These are phyloP conservation scores for Fusarium nodosum DNA, from an alignment of 2,329 filamentous ascomycete species.

Conservation along the genomic window DNA sequence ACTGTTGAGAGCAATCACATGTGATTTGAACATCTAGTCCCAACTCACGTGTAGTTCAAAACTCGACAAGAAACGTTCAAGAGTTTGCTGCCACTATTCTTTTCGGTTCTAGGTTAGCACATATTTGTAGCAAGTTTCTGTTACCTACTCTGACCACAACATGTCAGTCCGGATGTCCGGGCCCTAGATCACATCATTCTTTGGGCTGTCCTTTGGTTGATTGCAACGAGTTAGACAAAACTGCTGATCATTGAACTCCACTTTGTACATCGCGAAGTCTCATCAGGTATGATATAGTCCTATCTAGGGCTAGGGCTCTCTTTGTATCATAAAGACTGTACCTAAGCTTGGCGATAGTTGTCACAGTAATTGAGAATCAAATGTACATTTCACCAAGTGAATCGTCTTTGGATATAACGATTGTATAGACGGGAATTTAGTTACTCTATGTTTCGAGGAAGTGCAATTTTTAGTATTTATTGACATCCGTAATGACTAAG, in stretches of 20 bases:
- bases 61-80: not conserved
- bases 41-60: not conserved
- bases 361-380: not conserved
- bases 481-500: not conserved
- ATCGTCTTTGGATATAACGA: not conserved
- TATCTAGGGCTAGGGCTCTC: constrained; percentile 20
- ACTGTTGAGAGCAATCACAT: not conserved
- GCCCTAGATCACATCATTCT: constrained; percentile 5
- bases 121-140: not conserved
- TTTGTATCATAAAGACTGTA: not conserved
- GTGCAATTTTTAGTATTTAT: not conserved
- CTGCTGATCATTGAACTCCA: constrained; percentile 2
- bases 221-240: not conserved
- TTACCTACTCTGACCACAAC: not conserved
- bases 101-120: not conserved
- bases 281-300: not conserved
- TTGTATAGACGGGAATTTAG: not conserved
- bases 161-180: not conserved
- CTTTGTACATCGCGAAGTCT: not conserved
- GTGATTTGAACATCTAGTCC: not conserved
- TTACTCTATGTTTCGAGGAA: not conserved
- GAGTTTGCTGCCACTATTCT: not conserved
- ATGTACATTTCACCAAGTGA: not conserved
- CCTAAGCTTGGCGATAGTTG: not conserved
- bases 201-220: not conserved